phyloP scores from a whole-genome alignment of 306 rosid genomes.

The Glycine soja region DNA sequence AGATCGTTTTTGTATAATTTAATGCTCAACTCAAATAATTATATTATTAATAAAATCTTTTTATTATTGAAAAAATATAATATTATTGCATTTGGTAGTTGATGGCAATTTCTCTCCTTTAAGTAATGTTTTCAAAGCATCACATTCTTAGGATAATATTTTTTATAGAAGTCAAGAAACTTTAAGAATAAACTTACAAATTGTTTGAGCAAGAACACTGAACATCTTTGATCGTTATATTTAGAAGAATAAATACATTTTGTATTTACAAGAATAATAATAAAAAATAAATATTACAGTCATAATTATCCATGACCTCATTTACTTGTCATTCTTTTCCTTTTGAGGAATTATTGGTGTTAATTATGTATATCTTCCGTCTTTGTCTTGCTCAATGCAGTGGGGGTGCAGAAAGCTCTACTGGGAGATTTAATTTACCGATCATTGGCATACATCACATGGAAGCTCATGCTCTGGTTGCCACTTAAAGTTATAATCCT shows the following conservation, averaged over 20 bases:
- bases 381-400: too few species aligned
- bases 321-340: conserved; percentile 17
- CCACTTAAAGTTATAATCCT: conserved; percentile 64
- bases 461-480: conserved; percentile 99
- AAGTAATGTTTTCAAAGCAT: too few species aligned
- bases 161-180: conserved; percentile 24
- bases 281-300: conserved; percentile 32
- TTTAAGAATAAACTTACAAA: neutral
- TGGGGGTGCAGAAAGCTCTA: conserved; percentile 84
- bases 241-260: neutral
- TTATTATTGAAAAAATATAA: too few species aligned
- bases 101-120: too few species aligned
- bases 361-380: conserved; percentile 25
- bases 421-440: conserved; percentile 72
- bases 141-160: too few species aligned
- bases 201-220: conserved; percentile 9
- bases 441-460: conserved; percentile 94
- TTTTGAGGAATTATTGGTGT: conserved; percentile 38
- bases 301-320: neutral
- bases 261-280: conserved; percentile 14
- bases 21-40: too few species aligned
- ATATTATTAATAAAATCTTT: too few species aligned
- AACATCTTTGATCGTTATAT: conserved; percentile 3
- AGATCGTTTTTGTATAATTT: too few species aligned
- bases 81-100: too few species aligned